Evolutionary conservation across 441 rosid genomes (phyloP).

Genomic region (Adansonia grandidieri): DNA sequence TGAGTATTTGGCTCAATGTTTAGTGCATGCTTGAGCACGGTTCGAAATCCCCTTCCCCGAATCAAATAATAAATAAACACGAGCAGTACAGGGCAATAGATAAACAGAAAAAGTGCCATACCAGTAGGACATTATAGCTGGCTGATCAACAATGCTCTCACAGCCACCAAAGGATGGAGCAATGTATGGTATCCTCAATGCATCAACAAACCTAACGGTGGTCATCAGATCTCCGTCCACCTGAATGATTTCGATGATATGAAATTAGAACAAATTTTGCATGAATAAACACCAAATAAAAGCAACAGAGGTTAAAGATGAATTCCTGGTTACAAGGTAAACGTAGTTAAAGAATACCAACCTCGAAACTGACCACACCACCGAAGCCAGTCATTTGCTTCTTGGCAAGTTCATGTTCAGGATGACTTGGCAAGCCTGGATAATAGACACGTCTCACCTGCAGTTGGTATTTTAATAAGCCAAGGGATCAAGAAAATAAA

Average conservation of each 20-base stretch:
- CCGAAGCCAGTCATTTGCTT: conserved; percentile 97
- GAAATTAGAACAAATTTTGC: conserved; percentile 19
- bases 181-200: conserved; percentile 89
- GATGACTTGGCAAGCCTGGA: conserved; percentile 92
- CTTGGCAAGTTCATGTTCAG: conserved; percentile 89
- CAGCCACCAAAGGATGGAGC: conserved; percentile 99
- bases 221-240: conserved; percentile 67
- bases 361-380: conserved; percentile 99
- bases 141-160: conserved; percentile 98
- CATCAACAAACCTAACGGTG: conserved; percentile 78
- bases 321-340: not conserved
- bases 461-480: conserved; percentile 27
- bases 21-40: no score
- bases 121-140: conserved; percentile 98
- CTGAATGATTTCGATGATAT: not conserved
- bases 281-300: not conserved
- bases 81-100: not conserved
- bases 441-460: conserved; percentile 90
- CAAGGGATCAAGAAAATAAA: not conserved
- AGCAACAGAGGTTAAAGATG: not conserved
- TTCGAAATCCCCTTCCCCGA: not conserved
- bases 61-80: not conserved
- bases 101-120: conserved; percentile 30
- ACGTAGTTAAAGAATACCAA: conserved; percentile 27
- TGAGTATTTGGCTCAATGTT: no score